Evolutionary conservation across 2,329 filamentous ascomycete species (phyloP).

Genomic region (Elsinoe batatas): DNA sequence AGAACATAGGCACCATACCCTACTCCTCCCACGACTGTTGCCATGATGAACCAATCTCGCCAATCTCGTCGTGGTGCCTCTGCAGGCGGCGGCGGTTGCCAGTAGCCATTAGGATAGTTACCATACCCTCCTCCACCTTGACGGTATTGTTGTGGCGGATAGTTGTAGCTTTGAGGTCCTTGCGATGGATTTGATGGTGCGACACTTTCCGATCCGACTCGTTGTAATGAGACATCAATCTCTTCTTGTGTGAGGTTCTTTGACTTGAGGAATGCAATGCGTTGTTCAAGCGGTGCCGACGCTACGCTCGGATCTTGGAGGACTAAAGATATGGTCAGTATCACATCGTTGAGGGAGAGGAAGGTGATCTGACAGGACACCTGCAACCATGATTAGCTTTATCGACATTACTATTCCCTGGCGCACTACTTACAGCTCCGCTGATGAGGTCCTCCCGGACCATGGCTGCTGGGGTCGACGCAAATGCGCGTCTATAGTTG

Average conservation of each 20-base stretch:
- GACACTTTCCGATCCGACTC: slow-evolving; percentile 51
- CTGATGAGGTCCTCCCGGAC: slow-evolving; percentile 88
- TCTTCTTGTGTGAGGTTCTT: slow-evolving; percentile 98
- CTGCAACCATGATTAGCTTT: slow-evolving; percentile 28
- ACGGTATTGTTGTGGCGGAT: slow-evolving; percentile 29
- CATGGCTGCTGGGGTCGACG: slow-evolving; percentile 45
- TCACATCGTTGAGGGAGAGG: not conserved
- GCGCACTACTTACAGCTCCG: slow-evolving; percentile 50
- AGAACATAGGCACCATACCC: slow-evolving; percentile 81
- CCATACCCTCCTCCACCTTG: slow-evolving; percentile 41
- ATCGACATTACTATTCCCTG: not conserved
- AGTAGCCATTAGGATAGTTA: slow-evolving; percentile 43
- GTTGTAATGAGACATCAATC: slow-evolving; percentile 71
- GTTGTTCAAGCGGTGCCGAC: slow-evolving; percentile 81
- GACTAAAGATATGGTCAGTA: slow-evolving; percentile 43
- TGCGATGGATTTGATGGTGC: slow-evolving; percentile 33
- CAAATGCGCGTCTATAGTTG: not conserved
- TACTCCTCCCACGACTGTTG: slow-evolving; percentile 82
- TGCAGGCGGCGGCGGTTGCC: slow-evolving; percentile 44
- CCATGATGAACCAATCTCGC: slow-evolving; percentile 99
- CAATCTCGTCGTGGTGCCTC: slow-evolving; percentile 74
- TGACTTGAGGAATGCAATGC: slow-evolving; percentile 83
- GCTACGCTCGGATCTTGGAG: slow-evolving; percentile 90
- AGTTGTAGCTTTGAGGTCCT: slow-evolving; percentile 36
- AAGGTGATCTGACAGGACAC: slow-evolving; percentile 40